Evolutionary conservation across 176 grass and related monocot genomes (phyloP).

Genomic region (Saccharum officinarum): DNA sequence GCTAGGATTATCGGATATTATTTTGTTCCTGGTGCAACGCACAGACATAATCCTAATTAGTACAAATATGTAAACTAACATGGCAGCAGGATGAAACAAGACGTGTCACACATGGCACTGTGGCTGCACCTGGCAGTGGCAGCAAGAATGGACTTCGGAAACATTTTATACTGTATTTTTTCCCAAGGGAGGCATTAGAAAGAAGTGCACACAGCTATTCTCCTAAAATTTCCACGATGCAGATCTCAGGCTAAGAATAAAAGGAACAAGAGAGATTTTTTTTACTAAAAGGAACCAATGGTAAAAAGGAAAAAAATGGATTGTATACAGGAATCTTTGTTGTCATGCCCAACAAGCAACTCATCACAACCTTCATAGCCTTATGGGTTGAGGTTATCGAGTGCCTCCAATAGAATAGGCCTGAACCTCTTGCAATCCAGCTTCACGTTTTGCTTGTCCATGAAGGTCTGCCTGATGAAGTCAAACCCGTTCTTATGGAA

Average conservation of each 20-base stretch:
- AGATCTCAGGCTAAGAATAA: not conserved
- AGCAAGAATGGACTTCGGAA: too few species aligned
- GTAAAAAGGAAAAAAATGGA: constrained; percentile 3
- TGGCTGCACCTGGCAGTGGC: too few species aligned
- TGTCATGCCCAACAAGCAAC: not conserved
- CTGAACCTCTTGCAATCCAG: constrained; percentile 71
- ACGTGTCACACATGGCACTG: too few species aligned
- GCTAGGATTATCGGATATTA: too few species aligned
- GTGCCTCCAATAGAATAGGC: constrained; percentile 58
- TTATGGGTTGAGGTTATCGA: constrained; percentile 60
- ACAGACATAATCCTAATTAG: too few species aligned
- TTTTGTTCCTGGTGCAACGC: too few species aligned
- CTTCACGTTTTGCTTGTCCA: constrained; percentile 84
- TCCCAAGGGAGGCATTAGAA: not conserved
- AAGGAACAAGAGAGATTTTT: not conserved
- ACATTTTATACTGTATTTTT: not conserved
- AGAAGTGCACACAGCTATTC: not conserved
- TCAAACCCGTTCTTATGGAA: constrained; percentile 50
- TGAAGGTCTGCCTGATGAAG: constrained; percentile 56
- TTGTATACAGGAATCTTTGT: constrained; percentile 9
- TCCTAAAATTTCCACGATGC: constrained; percentile 21
- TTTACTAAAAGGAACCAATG: constrained; percentile 29
- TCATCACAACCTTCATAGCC: constrained; percentile 5
- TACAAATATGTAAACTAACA: too few species aligned
- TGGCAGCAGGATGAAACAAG: too few species aligned